Evolutionary conservation across 2,329 filamentous ascomycete species (phyloP).

Genomic region (Elsinoe fawcettii): DNA sequence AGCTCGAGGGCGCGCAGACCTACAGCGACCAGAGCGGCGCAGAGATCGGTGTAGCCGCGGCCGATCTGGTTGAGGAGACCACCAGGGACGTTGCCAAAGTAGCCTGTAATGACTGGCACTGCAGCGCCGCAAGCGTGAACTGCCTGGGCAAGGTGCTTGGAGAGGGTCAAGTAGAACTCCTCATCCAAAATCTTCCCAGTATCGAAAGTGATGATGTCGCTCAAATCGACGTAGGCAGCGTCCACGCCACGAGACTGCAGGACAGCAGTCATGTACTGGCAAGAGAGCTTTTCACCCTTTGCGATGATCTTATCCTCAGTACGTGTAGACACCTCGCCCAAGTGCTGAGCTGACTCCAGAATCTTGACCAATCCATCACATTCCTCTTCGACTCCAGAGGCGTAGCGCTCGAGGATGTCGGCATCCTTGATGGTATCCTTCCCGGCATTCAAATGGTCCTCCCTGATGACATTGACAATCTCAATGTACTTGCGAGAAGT

Average conservation of each 20-base stretch:
- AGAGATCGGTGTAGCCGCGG: conserved; percentile 92
- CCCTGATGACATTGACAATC: conserved; percentile 71
- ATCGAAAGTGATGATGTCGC: conserved; percentile 65
- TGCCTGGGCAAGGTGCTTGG: conserved; percentile 34
- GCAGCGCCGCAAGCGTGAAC: conserved; percentile 38
- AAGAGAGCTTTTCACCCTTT: conserved; percentile 93
- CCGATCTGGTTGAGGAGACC: conserved; percentile 87
- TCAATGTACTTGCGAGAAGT: conserved; percentile 52
- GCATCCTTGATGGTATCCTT: conserved; percentile 39
- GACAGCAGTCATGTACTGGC: conserved; percentile 78
- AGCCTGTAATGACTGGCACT: conserved; percentile 61
- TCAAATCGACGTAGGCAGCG: conserved; percentile 83
- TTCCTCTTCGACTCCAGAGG: conserved; percentile 63
- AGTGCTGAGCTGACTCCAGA: conserved; percentile 53
- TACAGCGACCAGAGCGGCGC: conserved; percentile 84
- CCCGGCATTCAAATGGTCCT: conserved; percentile 71
- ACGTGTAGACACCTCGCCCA: conserved; percentile 45
- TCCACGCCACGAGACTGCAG: conserved; percentile 73
- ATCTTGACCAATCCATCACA: conserved; percentile 75
- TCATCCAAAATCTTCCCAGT: conserved; percentile 37
- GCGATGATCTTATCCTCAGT: conserved; percentile 70
- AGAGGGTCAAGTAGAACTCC: conserved; percentile 40
- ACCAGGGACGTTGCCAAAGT: conserved; percentile 88
- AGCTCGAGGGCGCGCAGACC: conserved; percentile 80
- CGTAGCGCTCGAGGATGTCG: conserved; percentile 47